Evolutionary conservation across 2,329 filamentous ascomycete genomes (phyloP).

Genomic region (Fusarium palustre): DNA sequence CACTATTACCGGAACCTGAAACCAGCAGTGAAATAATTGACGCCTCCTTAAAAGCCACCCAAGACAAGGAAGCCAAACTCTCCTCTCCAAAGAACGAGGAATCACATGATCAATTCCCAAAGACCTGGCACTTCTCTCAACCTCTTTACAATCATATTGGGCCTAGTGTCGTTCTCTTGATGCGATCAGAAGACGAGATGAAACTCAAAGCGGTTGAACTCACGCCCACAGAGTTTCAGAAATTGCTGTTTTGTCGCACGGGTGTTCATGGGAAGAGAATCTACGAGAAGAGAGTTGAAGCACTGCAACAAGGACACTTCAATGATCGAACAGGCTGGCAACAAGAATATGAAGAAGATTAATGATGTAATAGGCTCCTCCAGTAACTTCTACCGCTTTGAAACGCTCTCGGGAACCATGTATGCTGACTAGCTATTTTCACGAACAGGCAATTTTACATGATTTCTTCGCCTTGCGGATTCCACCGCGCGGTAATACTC

Average conservation of each 20-base stretch:
- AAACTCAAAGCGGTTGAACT: constrained; percentile 29
- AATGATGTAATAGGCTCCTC: background rate
- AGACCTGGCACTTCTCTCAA: constrained; percentile 28
- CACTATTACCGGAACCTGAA: background rate
- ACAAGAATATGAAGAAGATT: background rate
- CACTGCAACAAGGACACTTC: constrained; percentile 32
- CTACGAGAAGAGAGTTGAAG: constrained; percentile 33
- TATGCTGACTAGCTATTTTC: background rate
- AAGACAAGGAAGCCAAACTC: background rate
- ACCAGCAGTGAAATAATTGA: background rate
- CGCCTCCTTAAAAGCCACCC: background rate
- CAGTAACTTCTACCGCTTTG: too few species aligned
- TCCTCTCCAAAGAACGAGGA: background rate
- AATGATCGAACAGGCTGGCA: constrained; percentile 25
- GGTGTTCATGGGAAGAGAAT: constrained; percentile 27
- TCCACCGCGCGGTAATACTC: constrained; percentile 33
- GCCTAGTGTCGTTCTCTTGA: constrained; percentile 25
- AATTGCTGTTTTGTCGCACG: constrained; percentile 38
- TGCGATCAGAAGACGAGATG: constrained; percentile 27
- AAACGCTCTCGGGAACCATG: background rate
- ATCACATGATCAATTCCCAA: background rate
- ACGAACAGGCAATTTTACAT: constrained; percentile 21
- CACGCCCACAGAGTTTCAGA: constrained; percentile 28
- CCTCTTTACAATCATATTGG: constrained; percentile 41
- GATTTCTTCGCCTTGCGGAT: constrained; percentile 29